Conservation (phyloP, 805 yeast species). For the Nakazawaea wyomingensis region DNA sequence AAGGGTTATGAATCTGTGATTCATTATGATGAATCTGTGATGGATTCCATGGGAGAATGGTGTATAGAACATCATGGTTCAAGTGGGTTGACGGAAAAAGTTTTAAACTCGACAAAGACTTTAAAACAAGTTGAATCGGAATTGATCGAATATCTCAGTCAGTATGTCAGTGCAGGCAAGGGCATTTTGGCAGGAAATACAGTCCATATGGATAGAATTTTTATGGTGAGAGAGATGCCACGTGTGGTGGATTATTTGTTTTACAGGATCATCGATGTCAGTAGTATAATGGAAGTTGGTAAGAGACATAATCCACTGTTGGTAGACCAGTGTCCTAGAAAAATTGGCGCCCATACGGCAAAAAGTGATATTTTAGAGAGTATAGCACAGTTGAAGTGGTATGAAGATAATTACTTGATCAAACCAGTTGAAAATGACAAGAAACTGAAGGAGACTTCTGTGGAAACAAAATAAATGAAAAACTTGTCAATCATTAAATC, state of each 20-base stretch:
- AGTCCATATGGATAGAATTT: conserved; percentile 85
- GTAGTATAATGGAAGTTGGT: conserved; percentile 78
- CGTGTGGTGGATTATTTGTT: conserved; percentile 50
- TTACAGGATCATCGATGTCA: conserved; percentile 86
- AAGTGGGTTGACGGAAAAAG: conserved; percentile 72
- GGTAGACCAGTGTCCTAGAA: conserved; percentile 52
- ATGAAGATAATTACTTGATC: conserved; percentile 55
- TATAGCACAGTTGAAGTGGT: conserved; percentile 78
- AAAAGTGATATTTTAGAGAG: conserved; percentile 84
- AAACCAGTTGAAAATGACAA: too few species aligned
- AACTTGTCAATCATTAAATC: too few species aligned
- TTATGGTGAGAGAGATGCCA: conserved; percentile 83
- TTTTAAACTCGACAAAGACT: conserved; percentile 51
- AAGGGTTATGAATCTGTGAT: conserved; percentile 78
- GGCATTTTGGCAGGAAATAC: conserved; percentile 90
- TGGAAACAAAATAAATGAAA: neutral
- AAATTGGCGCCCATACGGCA: conserved; percentile 79
- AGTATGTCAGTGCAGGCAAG: conserved; percentile 44
- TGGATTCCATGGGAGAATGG: conserved; percentile 85
- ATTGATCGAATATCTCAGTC: conserved; percentile 54
- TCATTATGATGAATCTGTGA: conserved; percentile 52
- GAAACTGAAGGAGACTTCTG: neutral
- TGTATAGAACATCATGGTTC: conserved; percentile 76
- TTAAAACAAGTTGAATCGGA: conserved; percentile 59
- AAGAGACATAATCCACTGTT: conserved; percentile 69